Evolutionary conservation across 1,139 yeast species (phyloP).

Genomic region (Insectozyma bohioensis): DNA sequence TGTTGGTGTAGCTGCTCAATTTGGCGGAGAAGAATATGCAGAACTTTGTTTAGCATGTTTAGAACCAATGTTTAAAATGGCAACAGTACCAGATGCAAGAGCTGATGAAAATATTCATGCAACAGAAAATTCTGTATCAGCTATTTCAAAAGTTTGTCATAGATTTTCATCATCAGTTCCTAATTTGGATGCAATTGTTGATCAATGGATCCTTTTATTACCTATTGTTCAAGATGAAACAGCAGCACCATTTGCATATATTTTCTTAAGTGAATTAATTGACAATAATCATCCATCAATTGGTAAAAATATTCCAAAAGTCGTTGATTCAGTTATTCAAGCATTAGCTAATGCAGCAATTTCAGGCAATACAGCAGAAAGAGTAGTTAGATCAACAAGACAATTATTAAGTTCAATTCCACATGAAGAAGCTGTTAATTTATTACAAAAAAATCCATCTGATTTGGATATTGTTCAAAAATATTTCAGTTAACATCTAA

Average conservation of each 20-base stretch:
- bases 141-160: slow-evolving; percentile 79
- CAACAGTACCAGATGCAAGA: slow-evolving; percentile 80
- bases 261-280: slow-evolving; percentile 72
- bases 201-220: slow-evolving; percentile 77
- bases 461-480: slow-evolving; percentile 63
- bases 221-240: slow-evolving; percentile 85
- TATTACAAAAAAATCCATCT: slow-evolving; percentile 62
- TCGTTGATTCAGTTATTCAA: slow-evolving; percentile 72
- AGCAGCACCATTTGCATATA: slow-evolving; percentile 86
- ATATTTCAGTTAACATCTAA: slow-evolving; percentile 21
- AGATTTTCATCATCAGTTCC: slow-evolving; percentile 57
- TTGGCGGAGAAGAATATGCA: slow-evolving; percentile 64
- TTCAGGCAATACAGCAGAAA: slow-evolving; percentile 67
- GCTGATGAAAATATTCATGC: slow-evolving; percentile 82
- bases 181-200: slow-evolving; percentile 59
- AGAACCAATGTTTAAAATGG: slow-evolving; percentile 72
- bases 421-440: slow-evolving; percentile 63
- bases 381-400: slow-evolving; percentile 61
- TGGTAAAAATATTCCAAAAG: slow-evolving; percentile 55
- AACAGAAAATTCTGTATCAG: slow-evolving; percentile 80
- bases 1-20: slow-evolving; percentile 83
- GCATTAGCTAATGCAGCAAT: slow-evolving; percentile 72
- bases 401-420: slow-evolving; percentile 47
- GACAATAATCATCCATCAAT: slow-evolving; percentile 68
- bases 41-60: slow-evolving; percentile 68